Conservation (phyloP, 345 rosid species). For the Pseudoturritis turrita region DNA sequence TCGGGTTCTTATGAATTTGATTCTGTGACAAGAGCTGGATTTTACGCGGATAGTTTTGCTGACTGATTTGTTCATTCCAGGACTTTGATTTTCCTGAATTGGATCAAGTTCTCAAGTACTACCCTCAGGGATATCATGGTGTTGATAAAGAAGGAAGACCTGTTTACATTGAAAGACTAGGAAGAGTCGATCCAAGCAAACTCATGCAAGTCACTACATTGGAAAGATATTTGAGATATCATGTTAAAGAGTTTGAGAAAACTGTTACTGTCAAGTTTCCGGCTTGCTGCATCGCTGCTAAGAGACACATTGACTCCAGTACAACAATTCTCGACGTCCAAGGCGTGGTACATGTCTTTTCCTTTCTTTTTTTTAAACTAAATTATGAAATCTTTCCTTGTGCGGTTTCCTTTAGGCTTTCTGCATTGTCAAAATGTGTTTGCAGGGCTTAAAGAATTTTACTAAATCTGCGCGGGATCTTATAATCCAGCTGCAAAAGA, state of each 20-base stretch:
- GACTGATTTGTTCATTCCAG: constrained; percentile 27
- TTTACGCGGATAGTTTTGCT: background rate
- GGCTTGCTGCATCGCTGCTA: constrained; percentile 78
- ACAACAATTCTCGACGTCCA: constrained; percentile 90
- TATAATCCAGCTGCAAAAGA: constrained; percentile 69
- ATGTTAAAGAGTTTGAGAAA: constrained; percentile 85
- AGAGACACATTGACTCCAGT: constrained; percentile 75
- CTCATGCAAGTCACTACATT: constrained; percentile 78
- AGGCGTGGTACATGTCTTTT: constrained; percentile 61
- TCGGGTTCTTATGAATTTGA: no score
- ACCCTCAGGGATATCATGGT: constrained; percentile 92
- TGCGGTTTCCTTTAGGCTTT: background rate
- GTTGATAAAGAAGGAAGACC: constrained; percentile 94
- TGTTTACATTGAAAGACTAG: constrained; percentile 74
- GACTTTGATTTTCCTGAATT: constrained; percentile 83
- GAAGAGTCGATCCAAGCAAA: constrained; percentile 68
- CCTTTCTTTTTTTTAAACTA: background rate
- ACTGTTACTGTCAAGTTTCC: constrained; percentile 71
- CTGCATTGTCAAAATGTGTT: background rate
- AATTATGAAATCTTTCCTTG: background rate
- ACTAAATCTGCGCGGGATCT: constrained; percentile 82
- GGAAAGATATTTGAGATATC: constrained; percentile 75
- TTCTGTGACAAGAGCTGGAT: background rate
- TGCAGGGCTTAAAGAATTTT: constrained; percentile 77
- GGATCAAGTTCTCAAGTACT: constrained; percentile 63